Conservation (phyloP, 192 early-diverging fungal species). For the Coemansia sp. region DNA sequence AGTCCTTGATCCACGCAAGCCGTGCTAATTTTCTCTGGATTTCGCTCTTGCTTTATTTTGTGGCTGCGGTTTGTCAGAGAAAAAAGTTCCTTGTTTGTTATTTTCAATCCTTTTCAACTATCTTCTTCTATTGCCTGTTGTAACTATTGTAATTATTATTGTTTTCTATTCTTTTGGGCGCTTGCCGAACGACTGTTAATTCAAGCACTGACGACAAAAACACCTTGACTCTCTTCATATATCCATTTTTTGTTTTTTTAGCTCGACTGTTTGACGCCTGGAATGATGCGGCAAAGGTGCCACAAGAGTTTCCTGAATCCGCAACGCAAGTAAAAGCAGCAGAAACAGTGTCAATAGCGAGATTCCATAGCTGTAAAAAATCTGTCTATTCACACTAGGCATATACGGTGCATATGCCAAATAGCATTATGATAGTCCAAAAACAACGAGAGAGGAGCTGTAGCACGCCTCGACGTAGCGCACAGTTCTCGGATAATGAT, state of each 20-base stretch:
- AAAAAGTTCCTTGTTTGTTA: conserved; percentile 16
- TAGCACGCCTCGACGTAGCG: conserved; percentile 1
- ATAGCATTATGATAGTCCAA: background rate
- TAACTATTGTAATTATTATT: background rate
- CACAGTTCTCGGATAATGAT: background rate
- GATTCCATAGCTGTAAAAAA: conserved; percentile 28
- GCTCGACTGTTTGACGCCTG: conserved; percentile 5
- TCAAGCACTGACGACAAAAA: background rate
- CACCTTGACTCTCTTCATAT: background rate
- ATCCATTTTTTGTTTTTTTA: no score
- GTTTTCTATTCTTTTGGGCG: background rate
- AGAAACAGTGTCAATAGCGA: conserved; percentile 23
- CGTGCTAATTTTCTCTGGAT: no score
- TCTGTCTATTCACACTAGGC: conserved; percentile 14
- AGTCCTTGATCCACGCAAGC: background rate
- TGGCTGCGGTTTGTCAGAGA: background rate
- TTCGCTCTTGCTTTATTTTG: background rate
- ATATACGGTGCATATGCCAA: background rate
- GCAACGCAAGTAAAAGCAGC: background rate
- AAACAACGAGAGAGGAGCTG: background rate
- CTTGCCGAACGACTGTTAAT: background rate
- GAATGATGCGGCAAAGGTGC: conserved; percentile 41
- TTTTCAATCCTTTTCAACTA: conserved; percentile 3
- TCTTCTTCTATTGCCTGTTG: no score
- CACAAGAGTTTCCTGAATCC: conserved; percentile 18